Evolutionary conservation across 768 basidiomycete genomes (phyloP), one percentile per base, ranked within the genome.

Genomic region (Lactifluus pinguis): DNA sequence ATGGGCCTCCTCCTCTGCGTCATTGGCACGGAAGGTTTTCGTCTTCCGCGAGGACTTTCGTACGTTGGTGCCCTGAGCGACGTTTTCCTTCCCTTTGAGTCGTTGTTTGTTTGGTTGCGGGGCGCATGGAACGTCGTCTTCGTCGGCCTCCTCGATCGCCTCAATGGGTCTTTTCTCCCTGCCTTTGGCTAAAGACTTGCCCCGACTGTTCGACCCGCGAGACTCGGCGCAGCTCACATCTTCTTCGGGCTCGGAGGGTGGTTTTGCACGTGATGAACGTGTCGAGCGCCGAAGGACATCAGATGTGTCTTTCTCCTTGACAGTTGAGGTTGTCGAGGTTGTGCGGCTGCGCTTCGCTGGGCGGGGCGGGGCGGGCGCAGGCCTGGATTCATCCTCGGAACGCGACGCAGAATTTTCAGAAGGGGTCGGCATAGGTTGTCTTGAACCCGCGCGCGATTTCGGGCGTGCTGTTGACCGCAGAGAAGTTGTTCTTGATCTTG

Each of bases 1-100:
- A 30, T 21, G 56, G 14, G 39, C 44, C 38, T 65, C 65, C 34
- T 66, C 65, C n/a, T 65, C 65, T 36, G 62, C 55, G 30, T 66
- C 65, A 42, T 53, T 62, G 25, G 54, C 38, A 50, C 60, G 61
- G 39, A 53, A 54, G 14, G 30, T 30, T 32, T 54, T 63, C 44
- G 63, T 62, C 44, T 57, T 57, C 32, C 61, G 61, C 32, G 51
- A 29, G 14, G 61, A 17, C n/a, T 53, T 57, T 32, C 29, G 51
- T 29, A n/a, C 47, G 38, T 53, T 62, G 39, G 15, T 39, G 1
- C 44, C 56, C 5, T 49, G 56, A 17, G 47, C 59, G 29, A 67
- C 53, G 47, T 63, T 65, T 48, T 71, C 68, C 59, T 68, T 69
- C 15, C 71, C 71, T 63, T 70, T 72, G 36, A 68, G 67, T 15